Evolutionary conservation across 805 yeast species (phyloP), one percentile per base, ranked within the genome.

Genomic region (Metschnikowia cerradonensis): DNA sequence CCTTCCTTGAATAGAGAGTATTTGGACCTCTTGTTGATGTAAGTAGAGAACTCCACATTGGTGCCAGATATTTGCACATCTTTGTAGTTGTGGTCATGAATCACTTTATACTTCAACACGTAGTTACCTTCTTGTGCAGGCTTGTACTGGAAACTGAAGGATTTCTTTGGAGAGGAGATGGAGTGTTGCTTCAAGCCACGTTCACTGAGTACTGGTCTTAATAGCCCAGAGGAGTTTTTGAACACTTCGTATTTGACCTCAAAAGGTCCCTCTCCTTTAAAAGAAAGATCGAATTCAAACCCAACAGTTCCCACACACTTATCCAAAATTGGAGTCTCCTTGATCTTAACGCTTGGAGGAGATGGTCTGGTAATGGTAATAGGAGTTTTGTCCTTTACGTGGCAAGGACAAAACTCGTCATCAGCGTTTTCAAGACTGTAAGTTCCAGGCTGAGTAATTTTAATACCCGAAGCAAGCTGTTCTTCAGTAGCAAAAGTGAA

Each of bases 301-400:
- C 97, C 99, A 7, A 90, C 84, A 41, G 90, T 89, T 0, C 99
- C 99, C 31, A 94, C 87, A 71, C 99, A 94, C 45, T 86, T 81
- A 60, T 92, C 98, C 23, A 82, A 73, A 2, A 92, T 81, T 2
- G 92, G 82, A 13, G 72, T 72, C 0, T 90, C 81, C 1, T 57
- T 41, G 14, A 81, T 73, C 2, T 62, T 61, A 17, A 77, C 70
- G 2, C 45, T 50, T 1, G 77, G 74, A 3, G 79, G 80, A 3
- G 40, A 44, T 2, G 60, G 59, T 2, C 63, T 64, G 14, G 36
- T 41, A 14, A 54, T 33, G n/a, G 23, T 30, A 17, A 43, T 17
- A 19, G 88, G 74, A 11, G 75, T 73, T 8, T 30, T 31, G 17
- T 44, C 35, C 30, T 43, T 44, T 15, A 44, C 17, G 13, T 15